Conservation (phyloP, 495 filamentous ascomycete species). For the Aspergillus taichungensis region DNA sequence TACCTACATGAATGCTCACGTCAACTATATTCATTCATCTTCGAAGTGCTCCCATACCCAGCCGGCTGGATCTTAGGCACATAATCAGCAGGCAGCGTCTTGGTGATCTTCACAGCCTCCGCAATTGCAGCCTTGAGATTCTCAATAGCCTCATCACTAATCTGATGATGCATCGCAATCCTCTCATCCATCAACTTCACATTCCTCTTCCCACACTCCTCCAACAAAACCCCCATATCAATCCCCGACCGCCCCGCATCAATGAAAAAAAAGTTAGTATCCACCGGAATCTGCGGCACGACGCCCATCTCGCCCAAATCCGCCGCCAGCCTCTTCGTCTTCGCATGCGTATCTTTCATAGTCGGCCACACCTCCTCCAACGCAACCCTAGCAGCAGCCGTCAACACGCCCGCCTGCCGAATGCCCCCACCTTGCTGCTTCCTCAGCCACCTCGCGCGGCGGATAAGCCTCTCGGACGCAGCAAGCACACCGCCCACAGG, state of each 20-base stretch:
- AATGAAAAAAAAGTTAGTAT: slow-evolving; percentile 76
- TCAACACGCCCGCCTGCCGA: slow-evolving; percentile 19
- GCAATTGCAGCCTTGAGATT: slow-evolving; percentile 13
- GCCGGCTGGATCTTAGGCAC: slow-evolving; percentile 1
- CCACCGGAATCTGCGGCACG: slow-evolving; percentile 48
- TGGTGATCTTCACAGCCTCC: slow-evolving; percentile 9
- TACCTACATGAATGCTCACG: too few relatives aligned
- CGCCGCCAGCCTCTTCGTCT: slow-evolving; percentile 44
- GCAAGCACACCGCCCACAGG: slow-evolving; percentile 17
- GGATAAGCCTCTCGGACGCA: slow-evolving; percentile 9
- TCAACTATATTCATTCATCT: slow-evolving; percentile 18
- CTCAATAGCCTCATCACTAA: slow-evolving; percentile 16
- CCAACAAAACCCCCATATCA: slow-evolving; percentile 14
- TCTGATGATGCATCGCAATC: slow-evolving; percentile 19
- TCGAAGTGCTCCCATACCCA: slow-evolving; percentile 13
- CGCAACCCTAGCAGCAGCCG: slow-evolving; percentile 16
- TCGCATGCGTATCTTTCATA: slow-evolving; percentile 43
- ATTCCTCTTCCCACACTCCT: slow-evolving; percentile 10
- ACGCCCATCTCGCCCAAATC: slow-evolving; percentile 49
- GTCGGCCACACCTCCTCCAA: slow-evolving; percentile 55
- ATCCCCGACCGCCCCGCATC: slow-evolving; percentile 40
- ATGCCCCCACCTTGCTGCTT: slow-evolving; percentile 20
- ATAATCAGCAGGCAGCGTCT: slow-evolving; percentile 1
- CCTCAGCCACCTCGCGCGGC: slow-evolving; percentile 15
- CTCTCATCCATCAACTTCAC: slow-evolving; percentile 17